phyloP scores from a whole-genome alignment of 352 stramenopile species.

The Pythium plurisporium region DNA sequence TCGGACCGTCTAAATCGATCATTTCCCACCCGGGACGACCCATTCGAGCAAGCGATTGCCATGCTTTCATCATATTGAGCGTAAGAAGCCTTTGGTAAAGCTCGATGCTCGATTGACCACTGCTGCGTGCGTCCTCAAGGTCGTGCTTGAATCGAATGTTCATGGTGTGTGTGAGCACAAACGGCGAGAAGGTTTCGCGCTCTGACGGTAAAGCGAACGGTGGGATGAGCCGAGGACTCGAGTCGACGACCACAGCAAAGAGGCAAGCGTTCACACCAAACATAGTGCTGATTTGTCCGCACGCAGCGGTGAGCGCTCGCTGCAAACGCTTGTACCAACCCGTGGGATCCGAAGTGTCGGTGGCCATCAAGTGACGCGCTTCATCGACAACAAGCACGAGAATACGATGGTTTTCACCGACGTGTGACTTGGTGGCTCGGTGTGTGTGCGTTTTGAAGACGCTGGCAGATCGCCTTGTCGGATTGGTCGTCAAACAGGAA shows the following conservation, averaged over 20 bases:
- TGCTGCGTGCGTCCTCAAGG: background rate
- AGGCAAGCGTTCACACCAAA: background rate
- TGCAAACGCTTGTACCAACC: background rate
- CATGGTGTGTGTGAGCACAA: conserved; percentile 42
- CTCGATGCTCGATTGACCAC: background rate
- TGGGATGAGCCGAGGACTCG: background rate
- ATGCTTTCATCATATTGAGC: background rate
- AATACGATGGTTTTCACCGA: background rate
- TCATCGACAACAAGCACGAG: conserved; percentile 8
- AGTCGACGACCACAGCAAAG: conserved; percentile 36
- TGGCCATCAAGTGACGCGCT: background rate
- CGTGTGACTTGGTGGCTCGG: background rate
- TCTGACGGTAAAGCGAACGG: background rate
- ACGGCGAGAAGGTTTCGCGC: conserved; percentile 43
- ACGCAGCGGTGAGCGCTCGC: background rate
- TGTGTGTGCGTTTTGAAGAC: background rate
- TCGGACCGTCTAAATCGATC: background rate
- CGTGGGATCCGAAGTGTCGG: background rate
- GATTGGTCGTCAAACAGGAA: background rate
- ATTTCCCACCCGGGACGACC: conserved; percentile 8
- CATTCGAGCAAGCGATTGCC: background rate
- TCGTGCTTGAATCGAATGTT: conserved; percentile 7
- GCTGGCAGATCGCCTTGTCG: background rate
- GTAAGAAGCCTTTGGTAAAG: background rate
- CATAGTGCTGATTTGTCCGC: background rate